phyloP scores from a whole-genome alignment of 306 rosid genomes.

The Abrus pulchellus region DNA sequence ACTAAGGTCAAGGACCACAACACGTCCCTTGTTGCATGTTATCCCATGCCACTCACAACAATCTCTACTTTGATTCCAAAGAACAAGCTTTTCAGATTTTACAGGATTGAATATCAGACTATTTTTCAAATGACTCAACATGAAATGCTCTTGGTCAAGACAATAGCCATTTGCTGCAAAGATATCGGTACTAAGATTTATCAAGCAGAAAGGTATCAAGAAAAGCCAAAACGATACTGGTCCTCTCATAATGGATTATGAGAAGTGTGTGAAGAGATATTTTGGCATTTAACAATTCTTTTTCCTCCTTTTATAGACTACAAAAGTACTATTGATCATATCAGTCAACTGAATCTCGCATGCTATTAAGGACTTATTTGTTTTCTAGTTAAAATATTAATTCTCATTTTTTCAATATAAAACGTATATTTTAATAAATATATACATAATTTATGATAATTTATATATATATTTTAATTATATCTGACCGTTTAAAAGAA shows the following conservation, averaged over 20 bases:
- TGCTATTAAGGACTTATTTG: too few relatives aligned
- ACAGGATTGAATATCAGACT: too few relatives aligned
- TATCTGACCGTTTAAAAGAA: too few relatives aligned
- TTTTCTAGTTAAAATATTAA: too few relatives aligned
- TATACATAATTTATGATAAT: too few relatives aligned
- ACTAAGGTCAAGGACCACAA: conserved; percentile 41
- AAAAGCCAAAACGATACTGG: neutral
- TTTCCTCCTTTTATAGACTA: neutral
- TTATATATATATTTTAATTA: too few relatives aligned
- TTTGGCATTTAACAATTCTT: neutral
- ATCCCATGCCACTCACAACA: conserved; percentile 65
- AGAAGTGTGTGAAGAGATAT: neutral
- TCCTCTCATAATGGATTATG: neutral
- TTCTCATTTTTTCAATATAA: too few relatives aligned
- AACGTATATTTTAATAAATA: too few relatives aligned
- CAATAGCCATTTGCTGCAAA: too few relatives aligned
- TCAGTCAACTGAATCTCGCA: too few relatives aligned
- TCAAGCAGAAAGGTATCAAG: neutral
- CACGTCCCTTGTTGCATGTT: conserved; percentile 39
- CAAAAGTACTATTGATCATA: neutral
- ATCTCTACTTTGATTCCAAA: conserved; percentile 41
- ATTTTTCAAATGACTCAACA: too few relatives aligned
- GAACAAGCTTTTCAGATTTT: neutral
- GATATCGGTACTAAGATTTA: neutral
- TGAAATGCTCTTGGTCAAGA: too few relatives aligned